Evolutionary conservation across 257 asterid species (phyloP).

Genomic region (Solanum boliviense): DNA sequence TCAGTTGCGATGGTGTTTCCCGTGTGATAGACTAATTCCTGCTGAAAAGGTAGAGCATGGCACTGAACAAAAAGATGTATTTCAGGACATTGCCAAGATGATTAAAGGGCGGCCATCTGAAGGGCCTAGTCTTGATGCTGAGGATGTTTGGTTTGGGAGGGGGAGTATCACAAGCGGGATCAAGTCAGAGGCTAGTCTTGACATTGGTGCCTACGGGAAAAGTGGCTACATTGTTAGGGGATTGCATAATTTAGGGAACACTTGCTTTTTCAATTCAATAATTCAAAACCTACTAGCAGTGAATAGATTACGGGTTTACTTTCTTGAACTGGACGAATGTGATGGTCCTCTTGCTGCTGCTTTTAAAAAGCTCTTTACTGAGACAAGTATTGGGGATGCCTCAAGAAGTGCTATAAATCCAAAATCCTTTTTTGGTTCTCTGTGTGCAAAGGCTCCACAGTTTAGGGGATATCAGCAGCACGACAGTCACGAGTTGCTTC

Average conservation of each 20-base stretch:
- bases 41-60: slow-evolving; percentile 40
- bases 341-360: slow-evolving; percentile 60
- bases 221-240: slow-evolving; percentile 49
- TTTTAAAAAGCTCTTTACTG: slow-evolving; percentile 53
- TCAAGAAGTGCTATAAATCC: slow-evolving; percentile 54
- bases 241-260: slow-evolving; percentile 80
- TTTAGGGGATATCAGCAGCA: slow-evolving; percentile 91
- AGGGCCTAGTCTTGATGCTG: slow-evolving; percentile 41
- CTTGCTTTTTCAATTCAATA: slow-evolving; percentile 87
- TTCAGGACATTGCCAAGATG: slow-evolving; percentile 50
- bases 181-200: slow-evolving; percentile 25
- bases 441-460: slow-evolving; percentile 77
- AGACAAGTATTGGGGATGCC: slow-evolving; percentile 34
- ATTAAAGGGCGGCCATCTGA: slow-evolving; percentile 38
- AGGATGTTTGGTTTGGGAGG: slow-evolving; percentile 70
- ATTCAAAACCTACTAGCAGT: slow-evolving; percentile 74
- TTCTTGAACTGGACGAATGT: slow-evolving; percentile 43
- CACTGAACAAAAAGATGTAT: slow-evolving; percentile 26
- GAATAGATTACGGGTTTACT: slow-evolving; percentile 39
- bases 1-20: slow-evolving; percentile 67
- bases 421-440: slow-evolving; percentile 52
- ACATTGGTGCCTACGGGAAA: slow-evolving; percentile 18
- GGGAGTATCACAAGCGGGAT: slow-evolving; percentile 37
- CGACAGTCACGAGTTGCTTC: slow-evolving; percentile 90
- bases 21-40: slow-evolving; percentile 39